phyloP scores from a whole-genome alignment of 1,139 yeast genomes.

The Saccharomycopsis hybrid region DNA sequence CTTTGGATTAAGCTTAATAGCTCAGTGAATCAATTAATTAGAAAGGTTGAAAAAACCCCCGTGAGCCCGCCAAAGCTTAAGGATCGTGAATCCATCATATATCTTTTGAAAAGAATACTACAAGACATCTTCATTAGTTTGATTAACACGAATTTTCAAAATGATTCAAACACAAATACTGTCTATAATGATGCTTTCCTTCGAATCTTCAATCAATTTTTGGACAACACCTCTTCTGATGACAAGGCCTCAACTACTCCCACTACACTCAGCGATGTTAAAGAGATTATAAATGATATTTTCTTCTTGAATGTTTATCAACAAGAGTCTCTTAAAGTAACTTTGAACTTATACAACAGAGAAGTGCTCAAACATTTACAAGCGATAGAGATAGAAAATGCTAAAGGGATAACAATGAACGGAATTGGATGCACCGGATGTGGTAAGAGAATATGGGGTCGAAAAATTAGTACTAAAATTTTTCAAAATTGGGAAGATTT shows the following conservation, averaged over 20 bases:
- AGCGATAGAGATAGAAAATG: slow-evolving; percentile 34
- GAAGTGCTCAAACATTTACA: slow-evolving; percentile 43
- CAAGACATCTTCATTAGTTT: slow-evolving; percentile 48
- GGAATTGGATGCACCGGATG: slow-evolving; percentile 61
- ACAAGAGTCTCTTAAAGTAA: slow-evolving; percentile 46
- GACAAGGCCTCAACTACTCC: no score
- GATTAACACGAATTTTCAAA: slow-evolving; percentile 31
- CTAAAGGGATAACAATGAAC: slow-evolving; percentile 56
- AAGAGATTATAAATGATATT: slow-evolving; percentile 54
- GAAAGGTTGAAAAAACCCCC: slow-evolving; percentile 3
- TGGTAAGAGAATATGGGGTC: slow-evolving; percentile 61
- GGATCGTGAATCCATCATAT: slow-evolving; percentile 22
- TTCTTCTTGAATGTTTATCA: slow-evolving; percentile 63
- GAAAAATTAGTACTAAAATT: slow-evolving; percentile 39
- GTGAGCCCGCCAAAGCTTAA: no score
- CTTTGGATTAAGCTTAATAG: slow-evolving; percentile 33
- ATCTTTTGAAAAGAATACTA: slow-evolving; percentile 38
- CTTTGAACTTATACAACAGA: slow-evolving; percentile 46
- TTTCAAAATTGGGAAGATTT: slow-evolving; percentile 42
- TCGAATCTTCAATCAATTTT: slow-evolving; percentile 44
- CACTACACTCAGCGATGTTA: slow-evolving; percentile 42
- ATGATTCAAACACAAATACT: slow-evolving; percentile 10
- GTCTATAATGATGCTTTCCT: slow-evolving; percentile 34
- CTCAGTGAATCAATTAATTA: slow-evolving; percentile 21
- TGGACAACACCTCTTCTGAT: slow-evolving; percentile 29